Evolutionary conservation across 2,329 filamentous ascomycete species (phyloP).

Genomic region (Emericellopsis atlantica): DNA sequence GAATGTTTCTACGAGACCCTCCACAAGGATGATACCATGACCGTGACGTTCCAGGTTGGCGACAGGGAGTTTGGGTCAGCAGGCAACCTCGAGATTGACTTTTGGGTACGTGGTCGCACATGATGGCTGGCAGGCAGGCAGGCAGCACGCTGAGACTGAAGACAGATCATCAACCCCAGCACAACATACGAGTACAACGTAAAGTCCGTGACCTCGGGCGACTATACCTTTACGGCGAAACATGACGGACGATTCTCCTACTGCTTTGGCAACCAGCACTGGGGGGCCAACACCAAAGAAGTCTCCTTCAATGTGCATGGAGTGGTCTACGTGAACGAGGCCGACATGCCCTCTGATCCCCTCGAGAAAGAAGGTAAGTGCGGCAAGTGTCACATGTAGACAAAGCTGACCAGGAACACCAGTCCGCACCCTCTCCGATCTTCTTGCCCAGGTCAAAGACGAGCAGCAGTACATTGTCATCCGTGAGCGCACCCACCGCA

Average conservation of each 20-base stretch:
- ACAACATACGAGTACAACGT: constrained; percentile 69
- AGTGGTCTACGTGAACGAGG: constrained; percentile 90
- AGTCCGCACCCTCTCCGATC: constrained; percentile 76
- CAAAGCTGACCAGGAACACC: not conserved
- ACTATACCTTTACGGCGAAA: constrained; percentile 80
- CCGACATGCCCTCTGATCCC: constrained; percentile 72
- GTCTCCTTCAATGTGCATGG: constrained; percentile 99
- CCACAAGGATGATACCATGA: constrained; percentile 94
- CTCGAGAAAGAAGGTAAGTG: constrained; percentile 74
- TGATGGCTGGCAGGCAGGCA: not conserved
- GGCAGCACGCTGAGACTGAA: not conserved
- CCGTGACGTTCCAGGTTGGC: constrained; percentile 94
- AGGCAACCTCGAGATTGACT: constrained; percentile 92
- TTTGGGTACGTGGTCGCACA: constrained; percentile 59
- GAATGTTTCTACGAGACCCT: constrained; percentile 96
- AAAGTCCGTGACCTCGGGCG: constrained; percentile 73
- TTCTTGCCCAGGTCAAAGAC: constrained; percentile 87
- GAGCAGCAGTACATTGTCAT: constrained; percentile 96
- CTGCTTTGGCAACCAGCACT: constrained; percentile 99
- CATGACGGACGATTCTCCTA: constrained; percentile 85
- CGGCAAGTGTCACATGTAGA: no score
- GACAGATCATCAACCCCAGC: constrained; percentile 64
- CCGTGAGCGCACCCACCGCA: constrained; percentile 89
- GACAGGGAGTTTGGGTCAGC: constrained; percentile 91
- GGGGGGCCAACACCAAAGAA: constrained; percentile 92